Conservation (phyloP, 2,329 filamentous ascomycete genomes). For the Plenodomus tracheiphilus region DNA sequence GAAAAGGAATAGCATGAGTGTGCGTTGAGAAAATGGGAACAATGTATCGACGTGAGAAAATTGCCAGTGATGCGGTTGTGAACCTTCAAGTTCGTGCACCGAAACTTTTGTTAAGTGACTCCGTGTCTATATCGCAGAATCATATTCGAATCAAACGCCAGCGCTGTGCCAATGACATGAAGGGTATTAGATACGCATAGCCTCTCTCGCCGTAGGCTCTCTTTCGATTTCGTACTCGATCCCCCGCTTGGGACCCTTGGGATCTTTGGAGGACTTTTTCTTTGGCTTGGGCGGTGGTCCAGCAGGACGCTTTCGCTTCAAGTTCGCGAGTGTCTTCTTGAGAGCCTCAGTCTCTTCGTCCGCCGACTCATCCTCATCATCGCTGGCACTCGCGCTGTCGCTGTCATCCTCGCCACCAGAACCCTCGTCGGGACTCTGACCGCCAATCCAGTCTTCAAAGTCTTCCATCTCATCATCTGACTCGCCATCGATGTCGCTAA, state of each 20-base stretch:
- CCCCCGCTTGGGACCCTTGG: conserved; percentile 65
- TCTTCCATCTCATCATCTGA: conserved; percentile 69
- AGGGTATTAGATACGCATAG: conserved; percentile 36
- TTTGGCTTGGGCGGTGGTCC: conserved; percentile 58
- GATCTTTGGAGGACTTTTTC: conserved; percentile 56
- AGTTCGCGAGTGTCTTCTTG: conserved; percentile 57
- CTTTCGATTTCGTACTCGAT: conserved; percentile 79
- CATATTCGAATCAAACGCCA: not conserved
- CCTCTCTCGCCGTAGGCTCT: conserved; percentile 52
- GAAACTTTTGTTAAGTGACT: not conserved
- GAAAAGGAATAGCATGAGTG: not conserved
- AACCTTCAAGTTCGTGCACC: not conserved
- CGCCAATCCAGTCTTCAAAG: conserved; percentile 91
- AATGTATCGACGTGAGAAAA: not conserved
- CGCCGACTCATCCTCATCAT: conserved; percentile 59
- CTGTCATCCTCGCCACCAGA: conserved; percentile 61
- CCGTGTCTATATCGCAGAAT: not conserved
- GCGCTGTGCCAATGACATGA: not conserved
- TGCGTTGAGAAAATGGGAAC: not conserved
- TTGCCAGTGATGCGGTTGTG: not conserved
- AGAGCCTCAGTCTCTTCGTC: conserved; percentile 59
- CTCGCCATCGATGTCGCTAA: conserved; percentile 81
- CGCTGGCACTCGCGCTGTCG: conserved; percentile 57
- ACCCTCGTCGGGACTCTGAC: conserved; percentile 61
- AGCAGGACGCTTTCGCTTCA: conserved; percentile 60